phyloP scores from a whole-genome alignment of 2,329 filamentous ascomycete genomes.

The Cladobotryum mycophilum region DNA sequence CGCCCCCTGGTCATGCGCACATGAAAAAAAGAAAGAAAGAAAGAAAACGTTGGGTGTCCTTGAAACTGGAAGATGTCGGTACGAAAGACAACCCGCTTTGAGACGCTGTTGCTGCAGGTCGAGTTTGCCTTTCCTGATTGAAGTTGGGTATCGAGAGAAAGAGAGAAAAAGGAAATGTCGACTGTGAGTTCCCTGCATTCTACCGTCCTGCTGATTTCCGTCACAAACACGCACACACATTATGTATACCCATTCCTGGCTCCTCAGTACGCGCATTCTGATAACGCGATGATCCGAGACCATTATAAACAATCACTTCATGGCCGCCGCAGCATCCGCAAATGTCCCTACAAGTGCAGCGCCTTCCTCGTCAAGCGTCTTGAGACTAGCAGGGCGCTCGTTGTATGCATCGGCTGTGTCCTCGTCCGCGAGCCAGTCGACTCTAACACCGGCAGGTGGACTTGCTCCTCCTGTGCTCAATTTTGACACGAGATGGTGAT shows the following conservation, averaged over 20 bases:
- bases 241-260: not conserved
- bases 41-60: constrained; percentile 6
- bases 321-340: constrained; percentile 51
- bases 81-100: constrained; percentile 6
- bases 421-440: constrained; percentile 52
- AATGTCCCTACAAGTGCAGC: constrained; percentile 53
- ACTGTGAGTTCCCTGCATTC: constrained; percentile 6
- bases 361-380: constrained; percentile 28
- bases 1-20: constrained; percentile 9
- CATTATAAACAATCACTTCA: constrained; percentile 27
- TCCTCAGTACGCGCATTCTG: not conserved
- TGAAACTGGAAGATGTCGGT: constrained; percentile 9
- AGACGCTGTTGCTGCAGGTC: not conserved
- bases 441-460: constrained; percentile 36
- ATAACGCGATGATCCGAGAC: not conserved
- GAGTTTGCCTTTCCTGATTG: not conserved
- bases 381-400: constrained; percentile 28
- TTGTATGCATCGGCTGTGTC: constrained; percentile 41
- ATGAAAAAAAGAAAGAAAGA: constrained; percentile 5
- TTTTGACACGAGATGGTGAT: constrained; percentile 56
- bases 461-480: constrained; percentile 42
- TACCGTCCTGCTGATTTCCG: constrained; percentile 1
- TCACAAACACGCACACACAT: not conserved
- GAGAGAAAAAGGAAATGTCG: not conserved
- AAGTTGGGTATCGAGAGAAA: constrained; percentile 9